Percentiles rank a stretch among this genome's conserved stretches.
Conservation (phyloP, 805 yeast genomes). For the Monosporozyma siamensis region DNA sequence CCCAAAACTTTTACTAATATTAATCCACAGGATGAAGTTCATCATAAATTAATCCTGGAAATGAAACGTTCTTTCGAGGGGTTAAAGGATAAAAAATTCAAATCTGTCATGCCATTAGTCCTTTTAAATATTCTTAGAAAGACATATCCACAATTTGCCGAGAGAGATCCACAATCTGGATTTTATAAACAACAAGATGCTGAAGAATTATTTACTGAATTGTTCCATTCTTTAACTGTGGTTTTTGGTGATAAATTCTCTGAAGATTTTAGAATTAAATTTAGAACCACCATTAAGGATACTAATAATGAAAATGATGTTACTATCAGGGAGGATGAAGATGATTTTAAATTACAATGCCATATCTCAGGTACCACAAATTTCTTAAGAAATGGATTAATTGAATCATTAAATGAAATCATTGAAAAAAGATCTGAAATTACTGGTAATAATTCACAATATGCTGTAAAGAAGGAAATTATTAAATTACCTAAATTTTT, state of each 20-base stretch:
- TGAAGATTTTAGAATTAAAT: slow-evolving; percentile 55
- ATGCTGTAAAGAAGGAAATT: slow-evolving; percentile 49
- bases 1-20: slow-evolving; percentile 41
- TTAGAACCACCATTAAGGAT: slow-evolving; percentile 56
- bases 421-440: slow-evolving; percentile 69
- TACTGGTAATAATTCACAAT: slow-evolving; percentile 62
- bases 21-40: slow-evolving; percentile 24
- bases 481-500: slow-evolving; percentile 77
- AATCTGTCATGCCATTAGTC: slow-evolving; percentile 56
- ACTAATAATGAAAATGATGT: slow-evolving; percentile 44
- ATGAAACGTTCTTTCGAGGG: slow-evolving; percentile 37
- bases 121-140: slow-evolving; percentile 58
- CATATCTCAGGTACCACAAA: slow-evolving; percentile 82
- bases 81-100: slow-evolving; percentile 33
- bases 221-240: slow-evolving; percentile 44
- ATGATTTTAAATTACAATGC: slow-evolving; percentile 68
- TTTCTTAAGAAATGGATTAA: slow-evolving; percentile 77
- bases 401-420: slow-evolving; percentile 62
- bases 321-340: slow-evolving; percentile 40
- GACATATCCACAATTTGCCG: slow-evolving; percentile 82
- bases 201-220: slow-evolving; percentile 86
- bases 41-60: slow-evolving; percentile 39
- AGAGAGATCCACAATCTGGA: slow-evolving; percentile 56
- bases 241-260: slow-evolving; percentile 40
- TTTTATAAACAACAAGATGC: slow-evolving; percentile 93